A percentile compares a stretch with the other conserved stretches of the same genome.
Evolutionary conservation across 805 yeast genomes (phyloP).

Genomic region (Monosporozyma siamensis): DNA sequence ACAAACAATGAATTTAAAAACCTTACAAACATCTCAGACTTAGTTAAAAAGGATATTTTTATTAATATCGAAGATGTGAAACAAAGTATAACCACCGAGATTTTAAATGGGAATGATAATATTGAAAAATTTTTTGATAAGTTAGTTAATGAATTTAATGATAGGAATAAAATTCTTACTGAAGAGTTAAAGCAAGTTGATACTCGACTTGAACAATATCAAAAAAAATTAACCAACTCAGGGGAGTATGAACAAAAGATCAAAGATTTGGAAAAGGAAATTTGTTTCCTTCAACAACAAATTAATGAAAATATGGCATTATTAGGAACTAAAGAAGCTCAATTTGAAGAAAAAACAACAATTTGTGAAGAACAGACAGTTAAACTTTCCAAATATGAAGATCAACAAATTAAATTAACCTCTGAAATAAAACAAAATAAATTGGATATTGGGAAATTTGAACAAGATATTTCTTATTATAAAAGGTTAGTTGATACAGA

Average conservation of each 20-base stretch:
- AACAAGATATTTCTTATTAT: not conserved
- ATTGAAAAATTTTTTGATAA: not conserved
- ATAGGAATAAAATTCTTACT: not conserved
- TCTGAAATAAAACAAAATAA: not conserved
- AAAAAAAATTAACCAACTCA: conserved; percentile 6
- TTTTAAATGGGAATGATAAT: too few relatives aligned
- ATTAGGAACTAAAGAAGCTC: conserved; percentile 22
- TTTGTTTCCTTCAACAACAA: conserved; percentile 17
- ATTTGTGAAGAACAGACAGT: conserved; percentile 8
- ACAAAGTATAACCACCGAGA: too few relatives aligned
- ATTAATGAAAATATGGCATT: conserved; percentile 18
- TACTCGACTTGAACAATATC: conserved; percentile 6
- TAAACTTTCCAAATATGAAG: conserved; percentile 10
- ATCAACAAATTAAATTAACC: not conserved
- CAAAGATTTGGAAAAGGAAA: conserved; percentile 13
- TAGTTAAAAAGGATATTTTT: not conserved
- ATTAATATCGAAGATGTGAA: too few relatives aligned
- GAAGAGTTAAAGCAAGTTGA: not conserved
- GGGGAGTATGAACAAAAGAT: conserved; percentile 15
- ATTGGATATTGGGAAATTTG: conserved; percentile 1
- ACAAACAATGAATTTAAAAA: not conserved
- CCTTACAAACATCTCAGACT: not conserved
- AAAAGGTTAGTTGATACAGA: conserved; percentile 11
- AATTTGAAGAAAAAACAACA: conserved; percentile 14
- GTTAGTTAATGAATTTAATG: not conserved